phyloP scores from a whole-genome alignment of 306 rosid species.

The Cucumis hystrix region DNA sequence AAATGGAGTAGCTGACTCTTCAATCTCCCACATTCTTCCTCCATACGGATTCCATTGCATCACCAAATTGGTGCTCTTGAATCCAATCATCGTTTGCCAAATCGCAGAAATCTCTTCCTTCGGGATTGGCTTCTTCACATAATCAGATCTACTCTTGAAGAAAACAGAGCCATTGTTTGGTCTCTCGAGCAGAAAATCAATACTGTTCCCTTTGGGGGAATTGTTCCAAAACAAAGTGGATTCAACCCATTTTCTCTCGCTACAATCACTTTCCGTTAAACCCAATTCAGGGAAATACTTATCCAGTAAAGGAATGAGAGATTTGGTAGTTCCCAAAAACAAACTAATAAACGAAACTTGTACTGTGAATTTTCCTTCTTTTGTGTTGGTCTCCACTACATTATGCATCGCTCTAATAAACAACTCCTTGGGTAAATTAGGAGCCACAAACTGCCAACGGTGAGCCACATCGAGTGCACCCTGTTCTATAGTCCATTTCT shows the following conservation, averaged over 20 bases:
- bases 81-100: constrained; percentile 43
- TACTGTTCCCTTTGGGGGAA: constrained; percentile 18
- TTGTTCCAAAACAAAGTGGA: constrained; percentile 40
- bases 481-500: constrained; percentile 14
- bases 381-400: constrained; percentile 17
- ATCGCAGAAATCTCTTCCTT: constrained; percentile 28
- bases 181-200: constrained; percentile 33
- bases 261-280: constrained; percentile 23
- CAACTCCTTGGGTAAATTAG: constrained; percentile 22
- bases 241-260: constrained; percentile 39
- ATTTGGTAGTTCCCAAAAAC: constrained; percentile 27
- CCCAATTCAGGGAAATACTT: constrained; percentile 44
- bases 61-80: constrained; percentile 29
- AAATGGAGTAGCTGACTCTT: constrained; percentile 40
- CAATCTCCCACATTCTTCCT: constrained; percentile 37
- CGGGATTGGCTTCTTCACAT: constrained; percentile 36
- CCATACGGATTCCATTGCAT: constrained; percentile 49
- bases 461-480: constrained; percentile 41
- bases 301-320: constrained; percentile 25
- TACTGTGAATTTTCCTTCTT: constrained; percentile 27
- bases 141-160: constrained; percentile 52
- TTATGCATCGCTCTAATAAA: constrained; percentile 23
- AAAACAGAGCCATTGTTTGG: constrained; percentile 22
- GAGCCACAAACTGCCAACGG: constrained; percentile 59
- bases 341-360: constrained; percentile 37